Conservation (phyloP, 805 yeast species). For the Wickerhamiella kurtzmanii region DNA sequence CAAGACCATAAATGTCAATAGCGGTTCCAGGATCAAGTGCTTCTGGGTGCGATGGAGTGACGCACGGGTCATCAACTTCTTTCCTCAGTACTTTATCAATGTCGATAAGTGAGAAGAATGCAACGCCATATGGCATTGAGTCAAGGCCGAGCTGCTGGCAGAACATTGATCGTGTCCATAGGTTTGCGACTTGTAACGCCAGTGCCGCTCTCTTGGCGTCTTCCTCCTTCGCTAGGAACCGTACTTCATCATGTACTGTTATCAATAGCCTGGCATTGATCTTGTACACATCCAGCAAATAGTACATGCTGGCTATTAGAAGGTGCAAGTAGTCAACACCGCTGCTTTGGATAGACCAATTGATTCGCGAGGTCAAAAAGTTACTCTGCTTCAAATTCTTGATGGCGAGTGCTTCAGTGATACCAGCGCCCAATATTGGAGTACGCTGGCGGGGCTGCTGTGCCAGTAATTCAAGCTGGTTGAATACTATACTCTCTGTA, state of each 20-base stretch:
- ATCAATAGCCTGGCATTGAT: slow-evolving; percentile 66
- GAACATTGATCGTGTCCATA: slow-evolving; percentile 95
- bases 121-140: slow-evolving; percentile 88
- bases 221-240: slow-evolving; percentile 61
- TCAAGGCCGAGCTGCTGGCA: slow-evolving; percentile 81
- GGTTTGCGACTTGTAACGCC: slow-evolving; percentile 73
- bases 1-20: slow-evolving; percentile 42
- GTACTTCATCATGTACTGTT: slow-evolving; percentile 90
- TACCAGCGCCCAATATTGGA: slow-evolving; percentile 86
- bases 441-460: slow-evolving; percentile 68
- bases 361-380: slow-evolving; percentile 79
- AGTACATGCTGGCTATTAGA: slow-evolving; percentile 75
- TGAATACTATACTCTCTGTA: slow-evolving; percentile 83
- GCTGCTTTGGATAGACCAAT: slow-evolving; percentile 96
- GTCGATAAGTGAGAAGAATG: slow-evolving; percentile 89
- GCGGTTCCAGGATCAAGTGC: slow-evolving; percentile 73
- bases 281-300: slow-evolving; percentile 47
- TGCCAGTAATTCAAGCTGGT: slow-evolving; percentile 77
- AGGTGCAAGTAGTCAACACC: slow-evolving; percentile 94
- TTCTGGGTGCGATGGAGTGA: slow-evolving; percentile 72
- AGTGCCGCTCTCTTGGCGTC: slow-evolving; percentile 68
- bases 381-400: slow-evolving; percentile 46
- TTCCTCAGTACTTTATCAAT: slow-evolving; percentile 78
- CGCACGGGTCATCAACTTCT: slow-evolving; percentile 82
- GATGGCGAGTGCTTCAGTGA: slow-evolving; percentile 67